phyloP scores from a whole-genome alignment of 2,329 filamentous ascomycete species.

The Fusarium penzigii region DNA sequence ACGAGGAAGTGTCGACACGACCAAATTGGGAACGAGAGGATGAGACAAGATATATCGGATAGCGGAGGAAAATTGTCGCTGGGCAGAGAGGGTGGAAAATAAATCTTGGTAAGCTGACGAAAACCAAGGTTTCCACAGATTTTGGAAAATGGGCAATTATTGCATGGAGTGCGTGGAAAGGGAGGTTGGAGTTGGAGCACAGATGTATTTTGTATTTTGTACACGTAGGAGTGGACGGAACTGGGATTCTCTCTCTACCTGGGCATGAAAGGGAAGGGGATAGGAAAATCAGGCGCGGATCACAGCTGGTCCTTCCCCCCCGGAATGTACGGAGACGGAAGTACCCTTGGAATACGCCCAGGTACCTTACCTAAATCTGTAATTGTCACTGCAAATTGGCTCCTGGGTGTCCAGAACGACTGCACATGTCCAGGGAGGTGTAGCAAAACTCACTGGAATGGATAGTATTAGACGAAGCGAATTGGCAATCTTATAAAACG shows the following conservation, averaged over 20 bases:
- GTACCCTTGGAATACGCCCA: background rate
- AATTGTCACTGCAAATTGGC: no score
- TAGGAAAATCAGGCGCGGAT: background rate
- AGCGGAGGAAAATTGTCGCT: background rate
- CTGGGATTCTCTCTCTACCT: no score
- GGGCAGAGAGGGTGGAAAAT: constrained; percentile 1
- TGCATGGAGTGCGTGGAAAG: background rate
- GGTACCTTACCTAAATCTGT: no score
- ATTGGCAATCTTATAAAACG: no score
- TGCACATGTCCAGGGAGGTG: no score
- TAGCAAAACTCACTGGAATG: no score
- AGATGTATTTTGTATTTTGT: background rate
- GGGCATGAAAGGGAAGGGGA: background rate
- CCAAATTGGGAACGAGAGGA: background rate
- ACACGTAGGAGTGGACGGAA: background rate
- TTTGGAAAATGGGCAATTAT: background rate
- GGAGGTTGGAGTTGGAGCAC: background rate
- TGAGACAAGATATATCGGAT: background rate
- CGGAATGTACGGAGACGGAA: background rate
- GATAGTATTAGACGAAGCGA: no score
- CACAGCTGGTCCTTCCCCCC: background rate
- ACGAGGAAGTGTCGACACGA: background rate
- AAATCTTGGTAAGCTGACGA: background rate
- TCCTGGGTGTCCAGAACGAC: no score
- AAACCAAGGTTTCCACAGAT: background rate